Percentiles rank a stretch among this genome's conserved stretches.
phyloP scores from a whole-genome alignment of 2,329 filamentous ascomycete genomes.

The Emydomyces testavorans region DNA sequence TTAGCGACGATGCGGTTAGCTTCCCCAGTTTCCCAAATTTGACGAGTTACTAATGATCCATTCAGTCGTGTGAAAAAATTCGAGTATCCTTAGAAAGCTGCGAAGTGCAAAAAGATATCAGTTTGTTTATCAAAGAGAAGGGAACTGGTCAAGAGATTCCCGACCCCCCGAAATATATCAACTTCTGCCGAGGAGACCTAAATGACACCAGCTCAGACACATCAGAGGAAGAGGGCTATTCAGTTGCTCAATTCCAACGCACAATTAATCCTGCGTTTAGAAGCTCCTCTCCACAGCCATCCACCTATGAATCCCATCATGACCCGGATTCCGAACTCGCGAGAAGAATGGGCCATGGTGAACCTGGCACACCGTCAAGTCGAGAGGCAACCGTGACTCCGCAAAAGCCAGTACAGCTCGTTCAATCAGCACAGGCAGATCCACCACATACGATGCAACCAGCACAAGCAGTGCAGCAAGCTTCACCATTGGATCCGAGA shows the following conservation, averaged over 20 bases:
- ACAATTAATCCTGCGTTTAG: slow-evolving; percentile 93
- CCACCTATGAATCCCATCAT: slow-evolving; percentile 82
- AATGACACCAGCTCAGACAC: slow-evolving; percentile 69
- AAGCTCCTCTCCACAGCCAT: slow-evolving; percentile 91
- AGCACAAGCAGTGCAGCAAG: not conserved
- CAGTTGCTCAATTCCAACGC: slow-evolving; percentile 87
- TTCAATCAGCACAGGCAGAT: slow-evolving; percentile 8
- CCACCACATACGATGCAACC: not conserved
- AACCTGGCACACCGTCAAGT: slow-evolving; percentile 36
- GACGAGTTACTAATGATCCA: slow-evolving; percentile 1
- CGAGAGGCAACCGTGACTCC: slow-evolving; percentile 44
- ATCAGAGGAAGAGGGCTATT: slow-evolving; percentile 84
- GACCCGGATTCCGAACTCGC: slow-evolving; percentile 67
- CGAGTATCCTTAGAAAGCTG: slow-evolving; percentile 85
- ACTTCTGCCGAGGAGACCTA: slow-evolving; percentile 84
- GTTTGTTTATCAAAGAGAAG: slow-evolving; percentile 70
- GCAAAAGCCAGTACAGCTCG: slow-evolving; percentile 36
- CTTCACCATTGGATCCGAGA: slow-evolving; percentile 15
- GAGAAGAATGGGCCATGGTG: slow-evolving; percentile 53
- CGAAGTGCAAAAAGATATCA: slow-evolving; percentile 93
- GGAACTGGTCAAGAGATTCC: slow-evolving; percentile 97
- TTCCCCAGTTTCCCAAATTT: not conserved
- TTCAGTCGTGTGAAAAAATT: slow-evolving; percentile 80
- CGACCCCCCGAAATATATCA: slow-evolving; percentile 94
- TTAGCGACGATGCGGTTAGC: slow-evolving; percentile 74